Evolutionary conservation across 257 asterid species (phyloP), one percentile per base, ranked within the genome.

Genomic region (Solanum chiquidenum): DNA sequence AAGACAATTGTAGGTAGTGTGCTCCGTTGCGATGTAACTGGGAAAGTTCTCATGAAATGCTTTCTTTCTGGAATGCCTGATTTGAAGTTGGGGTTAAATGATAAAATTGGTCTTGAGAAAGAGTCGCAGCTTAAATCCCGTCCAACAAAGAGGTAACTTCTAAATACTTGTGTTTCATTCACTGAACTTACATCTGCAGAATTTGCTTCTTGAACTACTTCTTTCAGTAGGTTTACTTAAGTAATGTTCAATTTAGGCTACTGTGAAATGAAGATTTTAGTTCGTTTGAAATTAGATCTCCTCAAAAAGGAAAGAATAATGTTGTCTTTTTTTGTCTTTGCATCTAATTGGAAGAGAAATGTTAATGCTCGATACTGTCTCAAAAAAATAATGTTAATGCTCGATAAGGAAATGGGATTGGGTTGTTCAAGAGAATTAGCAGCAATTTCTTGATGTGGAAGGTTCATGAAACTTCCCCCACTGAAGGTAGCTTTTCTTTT

Each of bases 11-110:
- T 89, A 97, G 99, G 99, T 85, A 97, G 98, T 71, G 99, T 97
- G 86, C 92, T 97, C 31, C 98, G 99, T 37, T 97, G 99, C 58
- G 99, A 97, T 88, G 99, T 97, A 77, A 96, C 99, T 88, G 99
- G 99, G 89, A 97, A 97, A 91, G 75, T 97, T 92, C 95, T 97
- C 40, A 96, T 97, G 99, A 97, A 97, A 91, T 97, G 99, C 92
- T 97, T 97, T 92, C 98, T 97, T 89, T 96, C 99, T 87, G 99
- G 99, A 90, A 97, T 97, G 99, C 99, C 99, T 89, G 99, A 97
- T 92, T 90, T 97, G 89, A 97, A 97, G 93, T 91, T 97, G 95
- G 99, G 99, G 69, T 95, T 97, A 90, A 97, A 97, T 94, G 99
- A 97, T 91, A 97, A 97, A 93, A 96, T 97, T 90, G 99, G 99